Conservation (phyloP, 495 filamentous ascomycete species). For the Penicillium atrosanguineum region DNA sequence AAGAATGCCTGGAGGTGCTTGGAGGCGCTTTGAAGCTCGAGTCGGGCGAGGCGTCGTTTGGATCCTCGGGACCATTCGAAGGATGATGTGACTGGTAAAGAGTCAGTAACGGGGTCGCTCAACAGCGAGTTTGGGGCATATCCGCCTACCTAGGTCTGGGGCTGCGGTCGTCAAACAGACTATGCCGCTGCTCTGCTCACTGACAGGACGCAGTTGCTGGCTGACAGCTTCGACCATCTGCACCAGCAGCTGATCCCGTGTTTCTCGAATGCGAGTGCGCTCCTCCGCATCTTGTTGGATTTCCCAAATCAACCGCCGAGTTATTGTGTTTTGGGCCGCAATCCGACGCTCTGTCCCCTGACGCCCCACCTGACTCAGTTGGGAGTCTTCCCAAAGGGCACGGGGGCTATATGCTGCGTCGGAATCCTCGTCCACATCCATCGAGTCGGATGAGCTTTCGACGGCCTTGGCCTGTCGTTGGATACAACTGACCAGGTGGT, state of each 20-base stretch:
- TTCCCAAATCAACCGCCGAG: slow-evolving; percentile 43
- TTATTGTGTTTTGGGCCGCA: slow-evolving; percentile 40
- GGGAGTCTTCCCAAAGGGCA: slow-evolving; percentile 35
- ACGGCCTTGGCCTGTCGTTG: slow-evolving; percentile 28
- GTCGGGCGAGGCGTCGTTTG: slow-evolving; percentile 40
- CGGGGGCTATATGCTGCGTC: slow-evolving; percentile 23
- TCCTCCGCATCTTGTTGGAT: slow-evolving; percentile 39
- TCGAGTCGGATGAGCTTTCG: slow-evolving; percentile 17
- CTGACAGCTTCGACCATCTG: slow-evolving; percentile 27
- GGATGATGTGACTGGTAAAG: slow-evolving; percentile 23
- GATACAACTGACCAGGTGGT: slow-evolving; percentile 40
- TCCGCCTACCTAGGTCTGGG: slow-evolving; percentile 36
- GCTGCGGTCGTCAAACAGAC: slow-evolving; percentile 37
- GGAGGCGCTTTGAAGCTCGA: slow-evolving; percentile 42
- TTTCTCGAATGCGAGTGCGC: slow-evolving; percentile 24
- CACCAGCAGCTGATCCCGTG: slow-evolving; percentile 26
- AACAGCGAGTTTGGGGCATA: neutral
- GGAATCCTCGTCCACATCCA: slow-evolving; percentile 31
- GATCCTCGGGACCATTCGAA: slow-evolving; percentile 33
- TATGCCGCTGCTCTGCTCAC: slow-evolving; percentile 31
- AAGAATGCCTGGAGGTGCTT: slow-evolving; percentile 44
- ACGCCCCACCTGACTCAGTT: slow-evolving; percentile 38
- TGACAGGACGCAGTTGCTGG: slow-evolving; percentile 26
- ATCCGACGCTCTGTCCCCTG: slow-evolving; percentile 35
- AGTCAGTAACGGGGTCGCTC: slow-evolving; percentile 2